Evolutionary conservation across 768 basidiomycete genomes (phyloP).

Genomic region (Mycena floridula): DNA sequence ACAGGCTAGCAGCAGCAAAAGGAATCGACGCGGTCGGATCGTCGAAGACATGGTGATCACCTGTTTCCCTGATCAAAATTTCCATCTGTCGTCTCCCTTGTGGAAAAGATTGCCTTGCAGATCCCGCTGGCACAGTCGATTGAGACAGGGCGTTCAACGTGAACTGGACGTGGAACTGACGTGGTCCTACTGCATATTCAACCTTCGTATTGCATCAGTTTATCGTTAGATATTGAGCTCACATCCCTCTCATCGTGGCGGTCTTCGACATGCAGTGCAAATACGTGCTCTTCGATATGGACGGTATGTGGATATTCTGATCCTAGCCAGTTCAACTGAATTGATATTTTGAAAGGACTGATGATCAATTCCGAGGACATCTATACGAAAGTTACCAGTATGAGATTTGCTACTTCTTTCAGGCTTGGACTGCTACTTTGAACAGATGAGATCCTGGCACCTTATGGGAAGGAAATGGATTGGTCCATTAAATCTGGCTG

Average conservation of each 20-base stretch:
- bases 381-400: constrained; percentile 77
- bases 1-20: neutral
- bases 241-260: neutral
- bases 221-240: too few species aligned
- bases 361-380: constrained; percentile 75
- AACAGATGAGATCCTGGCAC: constrained; percentile 64
- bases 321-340: neutral
- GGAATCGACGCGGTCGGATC: neutral
- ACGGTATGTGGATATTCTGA: constrained; percentile 34
- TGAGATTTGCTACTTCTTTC: constrained; percentile 13
- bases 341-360: constrained; percentile 36
- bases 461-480: constrained; percentile 72
- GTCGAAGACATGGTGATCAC: neutral
- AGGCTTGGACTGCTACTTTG: neutral
- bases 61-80: too few species aligned
- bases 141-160: too few species aligned
- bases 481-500: constrained; percentile 88
- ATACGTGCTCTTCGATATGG: constrained; percentile 72
- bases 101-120: too few species aligned
- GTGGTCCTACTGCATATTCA: too few species aligned
- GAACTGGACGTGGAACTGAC: too few species aligned
- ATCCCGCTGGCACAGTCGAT: too few species aligned
- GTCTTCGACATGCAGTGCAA: neutral
- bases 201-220: too few species aligned
- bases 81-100: too few species aligned